A percentile compares a stretch with the other conserved stretches of the same genome.
Conservation (phyloP, 2,329 filamentous ascomycete genomes). For the Fusarium oxysporum region DNA sequence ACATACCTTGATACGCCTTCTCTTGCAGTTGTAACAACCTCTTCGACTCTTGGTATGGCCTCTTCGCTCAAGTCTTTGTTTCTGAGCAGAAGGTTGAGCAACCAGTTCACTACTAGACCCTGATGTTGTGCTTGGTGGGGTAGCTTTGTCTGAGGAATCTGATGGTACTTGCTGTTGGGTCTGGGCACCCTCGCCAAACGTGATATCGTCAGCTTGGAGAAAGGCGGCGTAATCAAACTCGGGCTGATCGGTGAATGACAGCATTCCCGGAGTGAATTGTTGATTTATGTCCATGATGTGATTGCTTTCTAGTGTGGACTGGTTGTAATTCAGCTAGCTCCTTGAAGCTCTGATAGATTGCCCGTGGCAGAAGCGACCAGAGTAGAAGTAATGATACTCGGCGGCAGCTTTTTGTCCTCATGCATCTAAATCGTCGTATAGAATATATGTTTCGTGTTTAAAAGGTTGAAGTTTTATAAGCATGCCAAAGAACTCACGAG, state of each 20-base stretch:
- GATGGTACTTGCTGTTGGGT: slow-evolving; percentile 37
- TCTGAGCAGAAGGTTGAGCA: slow-evolving; percentile 32
- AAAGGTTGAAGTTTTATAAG: not conserved
- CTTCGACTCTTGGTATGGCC: slow-evolving; percentile 75
- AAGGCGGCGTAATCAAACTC: slow-evolving; percentile 56
- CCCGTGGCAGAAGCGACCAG: not conserved
- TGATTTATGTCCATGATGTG: slow-evolving; percentile 48
- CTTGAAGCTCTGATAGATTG: slow-evolving; percentile 9
- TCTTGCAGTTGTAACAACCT: slow-evolving; percentile 76
- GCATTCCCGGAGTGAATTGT: slow-evolving; percentile 43
- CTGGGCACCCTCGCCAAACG: slow-evolving; percentile 35
- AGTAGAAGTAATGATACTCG: not conserved
- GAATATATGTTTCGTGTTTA: not conserved
- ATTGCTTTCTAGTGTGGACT: not conserved
- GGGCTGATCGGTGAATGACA: slow-evolving; percentile 47
- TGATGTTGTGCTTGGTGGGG: slow-evolving; percentile 48
- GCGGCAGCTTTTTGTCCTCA: not conserved
- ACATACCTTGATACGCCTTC: slow-evolving; percentile 70
- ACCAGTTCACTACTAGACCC: slow-evolving; percentile 34
- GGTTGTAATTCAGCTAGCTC: not conserved
- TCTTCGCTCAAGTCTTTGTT: slow-evolving; percentile 62
- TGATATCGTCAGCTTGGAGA: slow-evolving; percentile 47
- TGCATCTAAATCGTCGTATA: not conserved
- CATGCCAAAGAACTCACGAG: not conserved
- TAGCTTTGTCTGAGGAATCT: slow-evolving; percentile 48